These are phyloP conservation scores for Colletotrichum siamense DNA, from an alignment of 2,329 filamentous ascomycete genomes.

Conservation along the genomic window DNA sequence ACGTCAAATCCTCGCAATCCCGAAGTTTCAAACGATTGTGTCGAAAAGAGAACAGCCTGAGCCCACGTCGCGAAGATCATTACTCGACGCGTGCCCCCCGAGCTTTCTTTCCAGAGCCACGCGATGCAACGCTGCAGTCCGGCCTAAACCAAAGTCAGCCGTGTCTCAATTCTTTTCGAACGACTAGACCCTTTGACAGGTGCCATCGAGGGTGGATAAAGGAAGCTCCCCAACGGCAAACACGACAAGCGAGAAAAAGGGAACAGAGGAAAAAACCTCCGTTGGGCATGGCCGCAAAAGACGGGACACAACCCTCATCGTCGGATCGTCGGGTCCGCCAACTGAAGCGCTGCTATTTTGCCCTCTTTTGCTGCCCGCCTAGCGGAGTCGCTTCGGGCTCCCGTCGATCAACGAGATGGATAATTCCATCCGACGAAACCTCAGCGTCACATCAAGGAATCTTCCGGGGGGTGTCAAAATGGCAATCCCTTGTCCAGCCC, in stretches of 20 bases:
- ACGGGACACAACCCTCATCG: background rate
- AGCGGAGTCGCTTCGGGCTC: background rate
- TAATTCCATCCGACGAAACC: background rate
- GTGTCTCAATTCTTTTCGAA: background rate
- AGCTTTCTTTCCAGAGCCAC: background rate
- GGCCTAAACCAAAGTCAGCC: background rate
- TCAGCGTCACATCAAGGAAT: background rate
- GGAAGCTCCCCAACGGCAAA: background rate
- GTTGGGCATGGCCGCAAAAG: background rate
- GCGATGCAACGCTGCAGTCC: slow-evolving; percentile 10
- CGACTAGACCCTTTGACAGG: background rate
- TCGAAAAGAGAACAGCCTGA: background rate
- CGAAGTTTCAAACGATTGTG: background rate
- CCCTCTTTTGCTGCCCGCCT: background rate
- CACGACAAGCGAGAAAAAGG: background rate
- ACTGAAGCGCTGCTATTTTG: background rate
- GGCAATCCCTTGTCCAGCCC: background rate
- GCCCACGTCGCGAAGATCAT: background rate
- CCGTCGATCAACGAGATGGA: slow-evolving; percentile 5
- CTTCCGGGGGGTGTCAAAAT: background rate
- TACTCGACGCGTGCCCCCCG: background rate
- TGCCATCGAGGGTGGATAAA: background rate
- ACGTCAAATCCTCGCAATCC: background rate
- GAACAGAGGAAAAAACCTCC: background rate
- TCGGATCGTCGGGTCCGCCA: background rate